Evolutionary conservation across 768 basidiomycete species (phyloP).

Genomic region (Clitopilus passeckerianus): DNA sequence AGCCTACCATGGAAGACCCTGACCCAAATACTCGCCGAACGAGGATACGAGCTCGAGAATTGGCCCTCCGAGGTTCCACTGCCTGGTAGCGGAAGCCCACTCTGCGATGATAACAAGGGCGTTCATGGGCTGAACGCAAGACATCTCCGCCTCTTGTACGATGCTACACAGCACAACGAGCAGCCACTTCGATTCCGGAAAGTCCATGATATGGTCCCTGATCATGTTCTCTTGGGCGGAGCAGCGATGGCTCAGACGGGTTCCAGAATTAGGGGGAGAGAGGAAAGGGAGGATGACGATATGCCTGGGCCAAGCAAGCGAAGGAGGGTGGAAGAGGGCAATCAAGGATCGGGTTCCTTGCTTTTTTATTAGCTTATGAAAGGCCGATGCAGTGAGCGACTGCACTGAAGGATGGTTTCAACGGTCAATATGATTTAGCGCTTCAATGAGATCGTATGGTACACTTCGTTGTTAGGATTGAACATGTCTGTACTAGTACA

Average conservation of each 20-base stretch:
- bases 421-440: too few species aligned
- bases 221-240: background rate
- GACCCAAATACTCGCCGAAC: background rate
- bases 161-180: background rate
- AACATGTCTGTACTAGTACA: too few species aligned
- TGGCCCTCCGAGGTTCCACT: conserved; percentile 1
- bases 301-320: background rate
- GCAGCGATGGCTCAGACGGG: background rate
- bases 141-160: background rate
- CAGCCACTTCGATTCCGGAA: background rate
- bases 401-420: too few species aligned
- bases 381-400: background rate
- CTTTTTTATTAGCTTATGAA: background rate
- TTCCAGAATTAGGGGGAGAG: background rate
- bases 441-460: too few species aligned
- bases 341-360: background rate
- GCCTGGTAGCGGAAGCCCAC: background rate
- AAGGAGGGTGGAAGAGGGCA: background rate
- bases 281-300: background rate
- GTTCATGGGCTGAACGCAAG: background rate
- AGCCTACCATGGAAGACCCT: background rate
- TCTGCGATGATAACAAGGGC: conserved; percentile 1
- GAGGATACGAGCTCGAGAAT: background rate
- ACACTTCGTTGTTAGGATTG: too few species aligned
- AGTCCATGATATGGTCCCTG: background rate